These are phyloP conservation scores for Tetradesmus obliquus DNA, from an alignment of 139 green algal genomes.

Conservation along the genomic window DNA sequence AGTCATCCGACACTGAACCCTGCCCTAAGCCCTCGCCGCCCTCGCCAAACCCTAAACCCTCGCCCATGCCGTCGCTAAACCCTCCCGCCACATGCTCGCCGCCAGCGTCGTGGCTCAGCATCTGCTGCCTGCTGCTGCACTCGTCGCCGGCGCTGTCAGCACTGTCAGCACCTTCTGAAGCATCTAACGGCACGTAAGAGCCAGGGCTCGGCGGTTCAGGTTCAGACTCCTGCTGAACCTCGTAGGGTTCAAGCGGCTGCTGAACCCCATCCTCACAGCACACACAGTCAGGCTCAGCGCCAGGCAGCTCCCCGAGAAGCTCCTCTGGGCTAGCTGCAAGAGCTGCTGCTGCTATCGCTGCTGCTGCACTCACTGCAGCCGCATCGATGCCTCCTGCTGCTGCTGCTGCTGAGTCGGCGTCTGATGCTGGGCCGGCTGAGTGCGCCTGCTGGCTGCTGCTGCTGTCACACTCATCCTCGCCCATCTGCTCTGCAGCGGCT, in stretches of 20 bases:
- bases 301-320: not conserved
- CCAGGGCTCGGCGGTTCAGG: not conserved
- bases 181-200: not conserved
- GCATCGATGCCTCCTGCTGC: not conserved
- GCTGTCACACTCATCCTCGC: no score
- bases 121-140: not conserved
- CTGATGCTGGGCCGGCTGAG: not conserved
- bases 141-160: not conserved
- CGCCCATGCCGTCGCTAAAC: not conserved
- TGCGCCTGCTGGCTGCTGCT: no score
- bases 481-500: not conserved
- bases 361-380: not conserved
- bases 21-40: not conserved
- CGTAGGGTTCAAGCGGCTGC: not conserved
- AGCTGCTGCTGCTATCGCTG: constrained; percentile 7
- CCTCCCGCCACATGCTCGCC: not conserved
- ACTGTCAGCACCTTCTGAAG: not conserved
- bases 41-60: not conserved
- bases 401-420: not conserved
- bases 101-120: not conserved
- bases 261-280: not conserved
- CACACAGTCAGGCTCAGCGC: not conserved
- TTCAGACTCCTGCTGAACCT: not conserved
- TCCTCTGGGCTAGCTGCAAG: not conserved
- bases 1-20: not conserved